A percentile compares a stretch with the other conserved stretches of the same genome.
Conservation (phyloP, 2,329 filamentous ascomycete species). For the Colletotrichum sp. region DNA sequence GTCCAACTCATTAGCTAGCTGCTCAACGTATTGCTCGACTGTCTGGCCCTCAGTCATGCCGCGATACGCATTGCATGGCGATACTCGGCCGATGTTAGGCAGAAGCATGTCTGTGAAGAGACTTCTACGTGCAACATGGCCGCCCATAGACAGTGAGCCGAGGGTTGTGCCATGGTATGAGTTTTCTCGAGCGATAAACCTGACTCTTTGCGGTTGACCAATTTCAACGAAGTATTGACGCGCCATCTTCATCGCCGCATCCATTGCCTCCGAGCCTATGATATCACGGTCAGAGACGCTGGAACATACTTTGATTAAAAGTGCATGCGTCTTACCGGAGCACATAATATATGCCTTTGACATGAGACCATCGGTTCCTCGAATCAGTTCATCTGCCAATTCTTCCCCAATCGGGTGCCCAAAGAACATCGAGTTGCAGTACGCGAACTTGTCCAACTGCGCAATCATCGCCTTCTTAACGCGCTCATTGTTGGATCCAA, state of each 20-base stretch:
- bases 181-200: conserved; percentile 70
- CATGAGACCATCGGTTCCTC: conserved; percentile 40
- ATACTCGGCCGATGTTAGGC: conserved; percentile 63
- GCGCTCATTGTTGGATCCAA: conserved; percentile 70
- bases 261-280: conserved; percentile 55
- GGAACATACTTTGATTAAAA: not conserved
- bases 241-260: conserved; percentile 55
- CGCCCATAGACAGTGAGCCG: conserved; percentile 68
- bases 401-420: conserved; percentile 57
- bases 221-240: conserved; percentile 52
- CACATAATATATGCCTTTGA: conserved; percentile 41
- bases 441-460: conserved; percentile 65
- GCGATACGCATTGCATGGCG: conserved; percentile 71
- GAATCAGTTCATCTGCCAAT: conserved; percentile 39
- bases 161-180: conserved; percentile 79
- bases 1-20: conserved; percentile 70
- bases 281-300: not conserved
- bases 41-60: conserved; percentile 56
- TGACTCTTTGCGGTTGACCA: conserved; percentile 54
- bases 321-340: not conserved
- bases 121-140: conserved; percentile 63
- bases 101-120: conserved; percentile 68
- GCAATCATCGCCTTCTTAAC: conserved; percentile 63
- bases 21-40: conserved; percentile 52
- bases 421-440: conserved; percentile 33